These are phyloP conservation scores for Dimocarpus longan DNA, from an alignment of 345 rosid species.

Conservation along the genomic window DNA sequence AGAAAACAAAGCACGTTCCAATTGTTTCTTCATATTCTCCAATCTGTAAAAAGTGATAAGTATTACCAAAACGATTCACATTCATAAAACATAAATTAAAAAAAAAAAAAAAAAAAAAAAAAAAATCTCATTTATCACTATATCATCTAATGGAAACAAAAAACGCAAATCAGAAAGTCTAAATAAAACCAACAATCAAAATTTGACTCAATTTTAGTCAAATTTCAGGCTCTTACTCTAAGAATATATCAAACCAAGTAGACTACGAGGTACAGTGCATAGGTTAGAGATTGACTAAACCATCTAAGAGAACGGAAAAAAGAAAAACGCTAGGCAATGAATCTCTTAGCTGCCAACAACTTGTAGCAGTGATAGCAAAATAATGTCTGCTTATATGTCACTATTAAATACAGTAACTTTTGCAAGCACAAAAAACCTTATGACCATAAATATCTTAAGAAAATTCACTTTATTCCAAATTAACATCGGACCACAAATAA, in stretches of 20 bases:
- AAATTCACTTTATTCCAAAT: neutral
- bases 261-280: neutral
- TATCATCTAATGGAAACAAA: neutral
- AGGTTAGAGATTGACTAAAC: neutral
- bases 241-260: neutral
- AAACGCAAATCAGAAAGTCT: neutral
- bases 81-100: neutral
- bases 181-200: neutral
- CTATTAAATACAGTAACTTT: no score
- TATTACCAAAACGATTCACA: neutral
- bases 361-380: neutral
- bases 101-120: no score
- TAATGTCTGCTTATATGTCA: neutral
- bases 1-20: constrained; percentile 58
- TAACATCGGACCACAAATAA: neutral
- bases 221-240: neutral
- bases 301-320: neutral
- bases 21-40: constrained; percentile 65
- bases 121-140: neutral
- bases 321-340: neutral
- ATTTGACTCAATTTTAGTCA: neutral
- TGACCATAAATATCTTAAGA: neutral
- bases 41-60: constrained; percentile 36
- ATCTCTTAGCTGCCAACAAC: neutral
- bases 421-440: neutral